Base-by-base conservation (phyloP, 345 rosid genomes). In the Gossypium sturtianum region DNA sequence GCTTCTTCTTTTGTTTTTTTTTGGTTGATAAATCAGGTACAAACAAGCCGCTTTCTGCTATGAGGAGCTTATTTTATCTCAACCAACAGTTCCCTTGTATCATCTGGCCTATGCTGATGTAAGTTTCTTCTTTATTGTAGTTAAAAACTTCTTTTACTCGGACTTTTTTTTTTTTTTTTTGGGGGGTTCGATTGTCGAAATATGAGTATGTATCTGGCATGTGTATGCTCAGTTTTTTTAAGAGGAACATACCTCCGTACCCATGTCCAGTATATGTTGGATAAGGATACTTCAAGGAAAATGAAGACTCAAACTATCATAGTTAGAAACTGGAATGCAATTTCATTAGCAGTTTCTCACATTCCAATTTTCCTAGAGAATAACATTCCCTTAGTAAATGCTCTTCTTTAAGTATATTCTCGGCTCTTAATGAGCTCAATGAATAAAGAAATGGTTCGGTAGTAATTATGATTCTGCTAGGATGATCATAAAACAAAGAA, bases 11-110 rank as follows among this genome's bases (percentile, higher is more conserved):
- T 1, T 45, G 11, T 63, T 29, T 41, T 2, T 64, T 23, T 59
- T 12, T 59, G 17, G 19, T 74, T 41, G 22, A 49, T 79, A 74
- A 76, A 74, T 86, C 84, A 96, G 99, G 99, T 93, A 90, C 84
- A 96, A 93, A 82, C 99, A 96, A 87, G 97, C 99, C 22, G 93
- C 93, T 19, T 96, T 96, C 83, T 96, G 99, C 89, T 93, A 91
- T 67, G 99, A 96, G 83, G 99, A 96, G 84, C 88, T 96, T 73
- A 85, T 96, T 75, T 68, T 96, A 78, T 83, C 88, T 64, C 97
- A 90, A 78, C 98, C 96, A 3, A 90, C 91, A 10, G 88, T 87
- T 82, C 89, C 96, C 1, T 78, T 87, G 43, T 83, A 86, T 82
- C 96, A 90, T 82, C 74, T 87, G 61, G 84, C 91, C 72, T 92